Percentiles rank a stretch among this genome's conserved stretches.
phyloP scores from a whole-genome alignment of 129 eudicot genomes.

The Flaveria brownii region DNA sequence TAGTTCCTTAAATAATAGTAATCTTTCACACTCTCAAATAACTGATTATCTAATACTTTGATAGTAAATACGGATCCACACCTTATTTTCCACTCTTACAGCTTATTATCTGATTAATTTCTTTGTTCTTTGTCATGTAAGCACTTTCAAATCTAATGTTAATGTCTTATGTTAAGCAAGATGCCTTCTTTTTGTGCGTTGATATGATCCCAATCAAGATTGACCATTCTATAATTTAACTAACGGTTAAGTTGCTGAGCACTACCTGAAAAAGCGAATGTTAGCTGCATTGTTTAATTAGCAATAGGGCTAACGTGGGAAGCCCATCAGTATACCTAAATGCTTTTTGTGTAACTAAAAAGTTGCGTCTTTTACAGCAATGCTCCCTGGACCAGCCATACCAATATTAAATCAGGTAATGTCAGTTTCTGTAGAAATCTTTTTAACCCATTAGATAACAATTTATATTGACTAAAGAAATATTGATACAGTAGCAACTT shows the following conservation, averaged over 20 bases:
- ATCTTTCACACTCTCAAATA: neutral
- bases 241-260: conserved; percentile 24
- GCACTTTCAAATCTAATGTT: conserved; percentile 4
- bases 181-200: conserved; percentile 22
- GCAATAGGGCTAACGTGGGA: neutral
- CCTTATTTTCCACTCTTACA: neutral
- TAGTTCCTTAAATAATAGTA: neutral
- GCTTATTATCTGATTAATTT: neutral
- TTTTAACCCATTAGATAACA: neutral
- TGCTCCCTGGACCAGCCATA: conserved; percentile 98
- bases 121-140: neutral
- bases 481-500: neutral
- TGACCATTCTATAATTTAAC: conserved; percentile 19
- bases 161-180: neutral
- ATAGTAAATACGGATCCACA: neutral
- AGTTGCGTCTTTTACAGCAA: conserved; percentile 60
- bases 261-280: conserved; percentile 20
- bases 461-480: neutral
- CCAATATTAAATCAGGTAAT: conserved; percentile 86
- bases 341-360: conserved; percentile 29
- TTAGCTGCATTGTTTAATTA: conserved; percentile 13
- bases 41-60: neutral
- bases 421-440: neutral
- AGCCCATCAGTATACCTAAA: neutral
- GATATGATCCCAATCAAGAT: conserved; percentile 21